Base-by-base conservation (phyloP, 176 grass and related monocot genomes). In the Rhynchospora tenuis region DNA sequence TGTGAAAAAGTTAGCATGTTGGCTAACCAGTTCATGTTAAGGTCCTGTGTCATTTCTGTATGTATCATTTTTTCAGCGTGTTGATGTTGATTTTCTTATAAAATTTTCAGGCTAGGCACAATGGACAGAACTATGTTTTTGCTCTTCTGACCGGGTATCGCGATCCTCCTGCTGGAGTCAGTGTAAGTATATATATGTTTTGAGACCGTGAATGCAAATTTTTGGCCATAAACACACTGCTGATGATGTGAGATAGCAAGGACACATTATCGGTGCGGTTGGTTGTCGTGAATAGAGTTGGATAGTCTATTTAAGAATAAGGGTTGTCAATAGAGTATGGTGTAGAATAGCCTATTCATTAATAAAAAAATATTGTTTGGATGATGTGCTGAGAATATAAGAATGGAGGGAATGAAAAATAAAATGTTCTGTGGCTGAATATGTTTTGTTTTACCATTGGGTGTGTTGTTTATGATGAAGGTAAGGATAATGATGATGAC, bases 161-260 rank as follows among this genome's bases (percentile, higher is more conserved):
- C 63, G 96, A 99, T n/a, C 93, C 96, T 88, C 96, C 96, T 87
- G 96, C 96, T 93, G 96, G 96, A 24, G 50, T 99, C 88, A 84
- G 83, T 78, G 96, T 99, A 99, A 88, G 47, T 78, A 43, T 64
- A 13, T 81, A 13, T 72, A 44, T 55, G 13, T 54, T 77, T 31
- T 16, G 12, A 72, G 15, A 26, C n/a, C 5, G 0, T 48, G 1
- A 15, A 12, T 0, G 24, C 45, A 51, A 48, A 5, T 51, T 26
- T 27, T 51, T 74, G 15, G 72, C 72, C 14, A 20, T 24, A 28
- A 8, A 17, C 48, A 55, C 45, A 27, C 13, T 17, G 2, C n/a
- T 2, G 22, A 54, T 76, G 24, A 28, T 76, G 14, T 54, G 22
- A 75, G 13, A 27, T 62, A 61, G 14, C 43, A 56, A 64, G n/a